Base-by-base conservation (phyloP, 2,329 filamentous ascomycete species). In the Cercospora canescens region DNA sequence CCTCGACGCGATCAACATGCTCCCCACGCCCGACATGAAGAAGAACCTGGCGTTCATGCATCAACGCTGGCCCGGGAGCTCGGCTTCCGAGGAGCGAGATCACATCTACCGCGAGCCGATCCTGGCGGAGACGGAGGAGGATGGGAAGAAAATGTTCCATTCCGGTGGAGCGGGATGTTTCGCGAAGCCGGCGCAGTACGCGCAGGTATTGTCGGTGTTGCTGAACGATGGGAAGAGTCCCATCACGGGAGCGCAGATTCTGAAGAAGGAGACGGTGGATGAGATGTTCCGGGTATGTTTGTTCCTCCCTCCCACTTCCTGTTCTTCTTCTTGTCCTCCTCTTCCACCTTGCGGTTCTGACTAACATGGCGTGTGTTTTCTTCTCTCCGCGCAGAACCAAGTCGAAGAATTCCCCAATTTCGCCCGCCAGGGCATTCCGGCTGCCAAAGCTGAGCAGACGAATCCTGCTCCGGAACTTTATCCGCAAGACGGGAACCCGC, bases 181-280 rank as follows among this genome's bases (percentile, higher is more conserved):
- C 72, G 84, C 86, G 2, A 80, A 78, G 66, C 87, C 88, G 0
- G 80, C 81, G 9, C 88, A 91, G 54, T 91, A 89, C 70, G 81
- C 81, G 63, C 83, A 87, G 85, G 82, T 91, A 26, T 81, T 92
- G 3, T 82, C 87, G 0, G 81, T 84, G 0, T 78, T 92, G 1
- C 78, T 92, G 32, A 92, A 92, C 73, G 79, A 89, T 67, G 89
- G 90, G 52, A 85, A 79, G 0, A 87, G 84, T 28, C 86, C 89
- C 0, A 80, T 70, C 0, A 91, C 87, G 0, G 84, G 85, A 1
- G 75, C 76, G 0, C 80, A 81, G 62, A 83, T 92, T 34, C 80
- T 92, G 7, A 78, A 81, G 18, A 80, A 83, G 14, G 79, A 83
- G 35, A 90, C 88, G 0, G 85, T 92, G 0, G 82, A 88, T 14